These are phyloP conservation scores for Diversispora eburnea DNA, from an alignment of 192 early-diverging fungal genomes.

Conservation along the genomic window DNA sequence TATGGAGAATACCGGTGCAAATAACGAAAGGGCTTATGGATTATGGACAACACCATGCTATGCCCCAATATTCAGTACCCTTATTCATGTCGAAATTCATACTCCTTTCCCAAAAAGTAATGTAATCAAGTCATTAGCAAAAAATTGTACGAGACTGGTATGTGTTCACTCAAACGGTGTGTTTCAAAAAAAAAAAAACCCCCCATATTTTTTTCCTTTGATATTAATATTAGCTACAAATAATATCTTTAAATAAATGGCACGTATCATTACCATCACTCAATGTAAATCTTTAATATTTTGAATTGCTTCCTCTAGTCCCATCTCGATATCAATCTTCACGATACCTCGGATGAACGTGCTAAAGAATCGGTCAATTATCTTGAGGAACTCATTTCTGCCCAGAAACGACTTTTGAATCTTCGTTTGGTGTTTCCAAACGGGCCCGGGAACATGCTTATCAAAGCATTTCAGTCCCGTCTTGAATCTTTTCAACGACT, in stretches of 20 bases:
- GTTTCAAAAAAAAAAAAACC: no score
- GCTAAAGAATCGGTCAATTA: no score
- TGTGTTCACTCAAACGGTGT: conserved; percentile 1
- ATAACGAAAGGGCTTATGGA: conserved; percentile 9
- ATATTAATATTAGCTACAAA: no score
- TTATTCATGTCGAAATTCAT: conserved; percentile 18
- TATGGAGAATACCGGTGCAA: conserved; percentile 17
- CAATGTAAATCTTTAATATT: not conserved
- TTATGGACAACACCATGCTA: conserved; percentile 12
- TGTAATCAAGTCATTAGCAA: conserved; percentile 17
- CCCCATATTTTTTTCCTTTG: no score
- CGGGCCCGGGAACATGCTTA: conserved; percentile 14
- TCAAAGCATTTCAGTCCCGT: conserved; percentile 13
- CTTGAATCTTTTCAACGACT: conserved; percentile 17
- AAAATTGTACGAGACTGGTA: conserved; percentile 22
- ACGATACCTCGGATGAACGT: no score
- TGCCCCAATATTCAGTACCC: conserved; percentile 17
- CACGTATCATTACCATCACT: not conserved
- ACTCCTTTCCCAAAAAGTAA: conserved; percentile 27
- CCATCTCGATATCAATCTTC: conserved; percentile 20
- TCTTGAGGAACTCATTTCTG: conserved; percentile 8
- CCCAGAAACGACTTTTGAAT: conserved; percentile 4
- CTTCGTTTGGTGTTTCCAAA: conserved; percentile 26
- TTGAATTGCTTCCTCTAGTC: conserved; percentile 13
- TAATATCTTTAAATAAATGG: no score